phyloP scores from a whole-genome alignment of 78 protist species.

The Dictyostelium intermedium region DNA sequence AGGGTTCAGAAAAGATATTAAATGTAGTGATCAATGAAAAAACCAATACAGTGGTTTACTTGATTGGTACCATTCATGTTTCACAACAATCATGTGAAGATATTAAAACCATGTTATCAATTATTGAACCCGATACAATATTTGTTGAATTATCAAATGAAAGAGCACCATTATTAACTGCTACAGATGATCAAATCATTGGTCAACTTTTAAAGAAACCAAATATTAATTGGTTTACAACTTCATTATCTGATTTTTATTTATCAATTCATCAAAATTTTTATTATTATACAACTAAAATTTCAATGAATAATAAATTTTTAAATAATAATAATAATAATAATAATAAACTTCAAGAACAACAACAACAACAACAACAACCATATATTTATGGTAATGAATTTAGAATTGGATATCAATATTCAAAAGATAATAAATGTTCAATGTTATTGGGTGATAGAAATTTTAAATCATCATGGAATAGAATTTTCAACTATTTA shows the following conservation, averaged over 20 bases:
- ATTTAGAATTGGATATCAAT: constrained; percentile 36
- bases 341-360: background rate
- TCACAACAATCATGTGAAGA: background rate
- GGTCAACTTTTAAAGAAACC: background rate
- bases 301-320: background rate
- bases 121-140: constrained; percentile 58
- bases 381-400: constrained; percentile 31
- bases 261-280: background rate
- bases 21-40: constrained; percentile 5
- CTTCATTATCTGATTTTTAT: background rate
- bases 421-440: constrained; percentile 36
- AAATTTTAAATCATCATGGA: constrained; percentile 7
- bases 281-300: constrained; percentile 1
- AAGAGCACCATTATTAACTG: background rate
- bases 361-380: background rate
- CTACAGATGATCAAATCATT: background rate
- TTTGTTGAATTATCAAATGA: constrained; percentile 37
- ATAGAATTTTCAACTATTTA: constrained; percentile 13
- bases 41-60: constrained; percentile 7
- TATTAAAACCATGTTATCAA: background rate
- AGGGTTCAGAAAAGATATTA: background rate
- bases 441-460: constrained; percentile 45
- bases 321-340: background rate
- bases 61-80: constrained; percentile 18
- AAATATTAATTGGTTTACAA: constrained; percentile 21